Conservation (phyloP, 2,329 filamentous ascomycete genomes). For the Metarhizium rileyi region DNA sequence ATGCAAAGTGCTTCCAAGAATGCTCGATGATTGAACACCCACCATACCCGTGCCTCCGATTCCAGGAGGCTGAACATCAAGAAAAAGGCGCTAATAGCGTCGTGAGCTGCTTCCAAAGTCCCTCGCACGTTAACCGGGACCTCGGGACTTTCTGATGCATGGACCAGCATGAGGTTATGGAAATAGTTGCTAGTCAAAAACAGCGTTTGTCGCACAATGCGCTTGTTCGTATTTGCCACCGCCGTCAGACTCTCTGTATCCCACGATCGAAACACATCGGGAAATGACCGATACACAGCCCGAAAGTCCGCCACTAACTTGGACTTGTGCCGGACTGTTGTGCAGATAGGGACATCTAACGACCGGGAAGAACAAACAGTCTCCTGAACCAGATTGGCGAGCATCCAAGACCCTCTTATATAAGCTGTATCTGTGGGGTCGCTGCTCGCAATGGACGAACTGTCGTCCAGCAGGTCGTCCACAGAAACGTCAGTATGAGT, state of each 20-base stretch:
- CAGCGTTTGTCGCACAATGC: conserved; percentile 63
- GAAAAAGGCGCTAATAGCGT: conserved; percentile 66
- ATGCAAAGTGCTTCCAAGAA: conserved; percentile 69
- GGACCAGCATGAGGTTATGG: conserved; percentile 72
- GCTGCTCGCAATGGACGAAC: conserved; percentile 44
- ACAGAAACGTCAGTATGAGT: conserved; percentile 73
- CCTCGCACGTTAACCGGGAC: conserved; percentile 57
- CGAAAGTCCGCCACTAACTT: conserved; percentile 62
- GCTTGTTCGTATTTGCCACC: conserved; percentile 49
- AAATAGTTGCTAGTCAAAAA: conserved; percentile 77
- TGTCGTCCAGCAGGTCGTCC: conserved; percentile 61
- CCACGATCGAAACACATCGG: conserved; percentile 59
- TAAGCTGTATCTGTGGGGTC: conserved; percentile 60
- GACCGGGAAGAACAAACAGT: conserved; percentile 67
- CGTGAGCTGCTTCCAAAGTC: conserved; percentile 65
- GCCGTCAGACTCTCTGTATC: conserved; percentile 49
- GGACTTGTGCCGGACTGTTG: conserved; percentile 57
- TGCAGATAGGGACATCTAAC: conserved; percentile 61
- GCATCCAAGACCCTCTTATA: conserved; percentile 66
- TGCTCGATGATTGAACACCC: conserved; percentile 73
- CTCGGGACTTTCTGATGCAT: conserved; percentile 57
- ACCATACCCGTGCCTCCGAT: conserved; percentile 68
- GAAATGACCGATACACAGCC: conserved; percentile 63
- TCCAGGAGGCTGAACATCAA: conserved; percentile 60
- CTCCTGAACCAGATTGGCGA: conserved; percentile 70